phyloP scores from a whole-genome alignment of 495 filamentous ascomycete species.

The Saxophila tyrrhenica region DNA sequence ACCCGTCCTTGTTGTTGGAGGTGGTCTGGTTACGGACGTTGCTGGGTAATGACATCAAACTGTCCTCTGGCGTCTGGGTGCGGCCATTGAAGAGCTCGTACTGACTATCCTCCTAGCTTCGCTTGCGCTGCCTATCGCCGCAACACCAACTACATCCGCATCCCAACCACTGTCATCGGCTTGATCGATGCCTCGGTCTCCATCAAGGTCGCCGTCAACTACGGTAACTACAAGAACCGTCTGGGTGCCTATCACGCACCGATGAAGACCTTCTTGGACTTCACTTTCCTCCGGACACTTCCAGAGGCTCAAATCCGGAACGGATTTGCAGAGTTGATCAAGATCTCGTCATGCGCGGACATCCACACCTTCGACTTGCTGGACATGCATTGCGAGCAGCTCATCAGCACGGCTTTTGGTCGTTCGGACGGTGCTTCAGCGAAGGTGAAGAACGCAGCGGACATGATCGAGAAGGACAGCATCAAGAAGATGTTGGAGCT shows the following conservation, averaged over 20 bases:
- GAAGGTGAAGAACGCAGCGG: slow-evolving; percentile 43
- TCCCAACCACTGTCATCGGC: slow-evolving; percentile 56
- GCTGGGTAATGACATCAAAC: slow-evolving; percentile 37
- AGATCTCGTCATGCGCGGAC: slow-evolving; percentile 54
- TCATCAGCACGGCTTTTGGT: slow-evolving; percentile 47
- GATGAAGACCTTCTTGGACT: slow-evolving; percentile 54
- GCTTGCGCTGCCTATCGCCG: slow-evolving; percentile 37
- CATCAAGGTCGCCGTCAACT: slow-evolving; percentile 57
- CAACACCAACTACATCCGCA: slow-evolving; percentile 35
- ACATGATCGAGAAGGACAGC: slow-evolving; percentile 46
- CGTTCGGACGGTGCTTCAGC: slow-evolving; percentile 36
- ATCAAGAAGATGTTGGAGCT: slow-evolving; percentile 54
- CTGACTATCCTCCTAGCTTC: slow-evolving; percentile 35
- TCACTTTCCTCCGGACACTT: slow-evolving; percentile 49
- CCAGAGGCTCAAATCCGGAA: slow-evolving; percentile 51
- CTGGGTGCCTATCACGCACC: slow-evolving; percentile 58
- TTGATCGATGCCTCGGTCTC: slow-evolving; percentile 55
- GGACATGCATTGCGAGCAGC: slow-evolving; percentile 48
- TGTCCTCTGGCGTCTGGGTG: neutral
- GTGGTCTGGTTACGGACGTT: slow-evolving; percentile 54
- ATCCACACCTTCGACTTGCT: slow-evolving; percentile 46
- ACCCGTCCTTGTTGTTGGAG: slow-evolving; percentile 53
- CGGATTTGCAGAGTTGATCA: slow-evolving; percentile 56
- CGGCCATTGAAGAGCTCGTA: neutral
- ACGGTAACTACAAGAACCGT: slow-evolving; percentile 54